A percentile compares a stretch with the other conserved stretches of the same genome.
These are phyloP conservation scores for Umbelopsis sp. DNA, from an alignment of 371 early-diverging fungal species.

Conservation along the genomic window DNA sequence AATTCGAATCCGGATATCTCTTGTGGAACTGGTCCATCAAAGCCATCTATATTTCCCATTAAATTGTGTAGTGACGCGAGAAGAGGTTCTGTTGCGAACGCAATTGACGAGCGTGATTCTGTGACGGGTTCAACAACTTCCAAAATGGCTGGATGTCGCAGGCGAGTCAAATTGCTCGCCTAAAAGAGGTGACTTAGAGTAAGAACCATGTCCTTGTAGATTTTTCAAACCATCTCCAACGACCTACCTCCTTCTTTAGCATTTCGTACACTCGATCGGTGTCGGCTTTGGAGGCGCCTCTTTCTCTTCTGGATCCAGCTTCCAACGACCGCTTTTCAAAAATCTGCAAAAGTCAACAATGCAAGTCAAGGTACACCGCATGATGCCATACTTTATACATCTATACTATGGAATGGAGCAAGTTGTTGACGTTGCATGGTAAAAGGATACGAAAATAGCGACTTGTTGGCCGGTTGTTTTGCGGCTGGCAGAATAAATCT, in stretches of 20 bases:
- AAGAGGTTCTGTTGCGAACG: slow-evolving; percentile 84
- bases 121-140: slow-evolving; percentile 84
- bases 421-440: background rate
- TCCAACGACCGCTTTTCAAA: slow-evolving; percentile 78
- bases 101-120: slow-evolving; percentile 72
- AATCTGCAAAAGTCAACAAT: slow-evolving; percentile 45
- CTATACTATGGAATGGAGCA: background rate
- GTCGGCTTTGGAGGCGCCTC: slow-evolving; percentile 51
- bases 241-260: slow-evolving; percentile 65
- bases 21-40: slow-evolving; percentile 35
- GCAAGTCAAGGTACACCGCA: background rate
- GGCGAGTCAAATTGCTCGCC: slow-evolving; percentile 75
- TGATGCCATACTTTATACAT: too few relatives aligned
- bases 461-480: slow-evolving; percentile 64
- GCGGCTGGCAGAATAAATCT: slow-evolving; percentile 63
- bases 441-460: slow-evolving; percentile 63
- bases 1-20: slow-evolving; percentile 59
- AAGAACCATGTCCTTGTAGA: background rate
- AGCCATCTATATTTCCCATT: slow-evolving; percentile 58
- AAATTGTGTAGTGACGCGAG: slow-evolving; percentile 69
- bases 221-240: background rate
- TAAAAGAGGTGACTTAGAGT: slow-evolving; percentile 22
- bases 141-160: slow-evolving; percentile 84
- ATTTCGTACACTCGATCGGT: slow-evolving; percentile 62
- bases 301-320: slow-evolving; percentile 50